Evolutionary conservation across 208 protist genomes (phyloP).

Genomic region (Acanthamoeba royreba): DNA sequence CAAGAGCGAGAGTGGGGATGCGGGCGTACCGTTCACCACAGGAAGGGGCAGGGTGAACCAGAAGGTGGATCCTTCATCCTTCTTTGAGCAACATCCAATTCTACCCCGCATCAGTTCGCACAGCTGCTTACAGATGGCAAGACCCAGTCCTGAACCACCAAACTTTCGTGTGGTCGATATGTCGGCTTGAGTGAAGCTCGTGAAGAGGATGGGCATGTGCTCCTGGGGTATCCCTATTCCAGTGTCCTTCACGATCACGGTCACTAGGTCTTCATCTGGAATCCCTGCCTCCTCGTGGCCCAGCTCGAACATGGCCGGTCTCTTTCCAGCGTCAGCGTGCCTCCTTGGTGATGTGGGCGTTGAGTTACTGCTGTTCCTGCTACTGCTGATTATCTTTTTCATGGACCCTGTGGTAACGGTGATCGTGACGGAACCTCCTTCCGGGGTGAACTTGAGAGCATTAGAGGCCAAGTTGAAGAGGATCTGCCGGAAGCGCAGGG

Average conservation of each 20-base stretch:
- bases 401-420: neutral
- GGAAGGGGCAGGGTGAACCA: neutral
- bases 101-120: slow-evolving; percentile 41
- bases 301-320: neutral
- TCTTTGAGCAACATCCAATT: neutral
- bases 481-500: slow-evolving; percentile 19
- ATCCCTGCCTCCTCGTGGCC: neutral
- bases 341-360: neutral
- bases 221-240: slow-evolving; percentile 68
- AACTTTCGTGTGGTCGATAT: slow-evolving; percentile 58
- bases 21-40: neutral
- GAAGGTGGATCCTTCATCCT: neutral
- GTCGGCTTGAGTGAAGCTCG: slow-evolving; percentile 63
- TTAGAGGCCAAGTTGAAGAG: slow-evolving; percentile 4
- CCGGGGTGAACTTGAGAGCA: slow-evolving; percentile 40
- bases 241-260: slow-evolving; percentile 53
- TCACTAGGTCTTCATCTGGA: neutral
- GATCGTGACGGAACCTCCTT: neutral
- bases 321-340: neutral
- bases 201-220: slow-evolving; percentile 42
- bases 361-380: neutral
- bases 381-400: neutral
- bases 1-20: neutral
- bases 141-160: slow-evolving; percentile 69
- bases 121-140: slow-evolving; percentile 66